Base-by-base conservation (phyloP, 306 rosid species). In the Pyrus pyrifolia region DNA sequence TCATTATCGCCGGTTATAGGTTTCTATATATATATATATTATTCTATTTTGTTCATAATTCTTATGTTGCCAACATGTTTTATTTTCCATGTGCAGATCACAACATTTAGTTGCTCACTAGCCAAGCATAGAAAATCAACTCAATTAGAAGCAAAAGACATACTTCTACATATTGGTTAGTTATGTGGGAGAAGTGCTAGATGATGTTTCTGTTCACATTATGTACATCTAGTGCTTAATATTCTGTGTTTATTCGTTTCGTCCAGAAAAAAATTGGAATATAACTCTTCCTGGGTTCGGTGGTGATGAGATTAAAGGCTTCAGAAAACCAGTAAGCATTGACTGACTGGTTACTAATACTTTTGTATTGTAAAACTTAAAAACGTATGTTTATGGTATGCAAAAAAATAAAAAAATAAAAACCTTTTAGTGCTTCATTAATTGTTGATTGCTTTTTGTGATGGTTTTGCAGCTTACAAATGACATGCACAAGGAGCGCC, bases 121-220 rank as follows among this genome's bases (percentile, higher is more conserved):
- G 97, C 97, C 79, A 95, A 95, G 87, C 99, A 95, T 84, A 81
- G 97, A 45, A 95, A 92, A 86, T 95, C 99, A 53, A 79, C 89
- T 49, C 87, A 89, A 6, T 80, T 95, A 84, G 97, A 95, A 78
- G 90, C 97, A 45, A 95, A 90, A 73, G 99, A 95, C 86, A 86
- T 95, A 85, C 99, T 95, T 78, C 78, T 92, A 73, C 96, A 92
- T 88, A 87, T 95, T 65, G 97, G 97, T 95, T 79, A 78, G 96
- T 88, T 79, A 53, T 79, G 70, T 66, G 46, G 79, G 79, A 45
- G 72, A 73, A 73, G 40, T 57, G 15, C 22, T 71, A 60, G 22
- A 4, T 62, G 29, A 55, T 64, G 76, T 14, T 14, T 63, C 40
- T 58, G 57, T 69, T 70, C 11, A 19, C 42, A 73, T 44, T 70